Conservation (phyloP, 2,329 filamentous ascomycete species). For the Botrytis fragariae region DNA sequence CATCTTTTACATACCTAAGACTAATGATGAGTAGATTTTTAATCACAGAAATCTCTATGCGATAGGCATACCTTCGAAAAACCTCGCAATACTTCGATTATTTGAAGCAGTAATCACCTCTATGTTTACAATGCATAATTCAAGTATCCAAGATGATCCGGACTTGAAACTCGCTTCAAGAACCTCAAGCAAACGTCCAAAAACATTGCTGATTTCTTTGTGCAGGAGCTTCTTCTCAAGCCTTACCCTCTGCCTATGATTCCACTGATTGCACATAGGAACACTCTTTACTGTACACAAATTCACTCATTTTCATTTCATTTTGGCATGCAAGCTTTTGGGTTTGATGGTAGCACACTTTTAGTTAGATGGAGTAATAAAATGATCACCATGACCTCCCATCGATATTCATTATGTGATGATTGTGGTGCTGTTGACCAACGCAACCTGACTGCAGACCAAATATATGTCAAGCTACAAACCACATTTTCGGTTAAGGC, state of each 20-base stretch:
- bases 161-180: slow-evolving; percentile 5
- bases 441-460: not conserved
- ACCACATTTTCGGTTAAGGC: not conserved
- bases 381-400: not conserved
- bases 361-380: slow-evolving; percentile 16
- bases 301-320: slow-evolving; percentile 9
- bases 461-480: not conserved
- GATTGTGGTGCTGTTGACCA: not conserved
- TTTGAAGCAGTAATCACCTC: not conserved
- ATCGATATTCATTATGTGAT: not conserved
- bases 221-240: slow-evolving; percentile 29
- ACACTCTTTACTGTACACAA: slow-evolving; percentile 26
- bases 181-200: slow-evolving; percentile 22
- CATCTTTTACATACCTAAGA: not conserved
- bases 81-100: not conserved
- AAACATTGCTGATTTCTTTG: slow-evolving; percentile 36
- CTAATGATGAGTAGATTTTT: slow-evolving; percentile 19
- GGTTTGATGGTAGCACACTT: not conserved
- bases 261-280: slow-evolving; percentile 37
- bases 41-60: slow-evolving; percentile 21
- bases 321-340: slow-evolving; percentile 6
- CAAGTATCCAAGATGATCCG: slow-evolving; percentile 8
- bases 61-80: slow-evolving; percentile 9
- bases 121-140: not conserved
- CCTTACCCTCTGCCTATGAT: slow-evolving; percentile 20